These are phyloP conservation scores for Mortierella sp. DNA, from an alignment of 371 early-diverging fungal genomes.

Conservation along the genomic window DNA sequence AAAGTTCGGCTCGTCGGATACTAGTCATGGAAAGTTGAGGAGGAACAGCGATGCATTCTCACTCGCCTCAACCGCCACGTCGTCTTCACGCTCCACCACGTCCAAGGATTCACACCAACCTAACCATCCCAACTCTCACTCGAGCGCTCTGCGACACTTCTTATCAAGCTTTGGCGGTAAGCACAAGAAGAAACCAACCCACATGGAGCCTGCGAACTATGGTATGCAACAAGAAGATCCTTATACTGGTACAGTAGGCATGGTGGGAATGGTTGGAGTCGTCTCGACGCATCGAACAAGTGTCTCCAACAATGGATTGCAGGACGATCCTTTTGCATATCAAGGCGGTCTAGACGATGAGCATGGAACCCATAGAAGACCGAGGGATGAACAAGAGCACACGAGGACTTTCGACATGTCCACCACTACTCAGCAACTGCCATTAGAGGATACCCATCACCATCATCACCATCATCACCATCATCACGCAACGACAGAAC, in stretches of 20 bases:
- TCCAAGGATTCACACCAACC: neutral
- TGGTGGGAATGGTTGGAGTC: constrained; percentile 13
- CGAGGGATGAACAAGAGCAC: no score
- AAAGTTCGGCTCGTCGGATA: no score
- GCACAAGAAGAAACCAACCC: constrained; percentile 9
- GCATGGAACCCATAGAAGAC: no score
- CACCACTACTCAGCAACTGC: no score
- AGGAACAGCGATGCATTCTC: constrained; percentile 25
- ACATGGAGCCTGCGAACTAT: neutral
- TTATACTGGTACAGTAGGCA: neutral
- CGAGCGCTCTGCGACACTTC: constrained; percentile 12
- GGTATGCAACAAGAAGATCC: neutral
- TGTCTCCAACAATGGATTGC: no score
- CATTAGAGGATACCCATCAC: no score
- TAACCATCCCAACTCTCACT: constrained; percentile 4
- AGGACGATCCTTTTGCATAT: constrained; percentile 11
- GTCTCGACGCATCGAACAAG: neutral
- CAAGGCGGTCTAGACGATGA: constrained; percentile 11
- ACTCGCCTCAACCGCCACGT: constrained; percentile 7
- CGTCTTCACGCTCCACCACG: constrained; percentile 5
- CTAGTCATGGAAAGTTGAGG: neutral
- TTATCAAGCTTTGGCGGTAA: constrained; percentile 16
- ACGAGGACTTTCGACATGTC: no score
- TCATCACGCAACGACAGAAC: no score
- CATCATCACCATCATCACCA: neutral